phyloP scores from a whole-genome alignment of 306 rosid genomes.

The Herpetospermum pedunculosum region DNA sequence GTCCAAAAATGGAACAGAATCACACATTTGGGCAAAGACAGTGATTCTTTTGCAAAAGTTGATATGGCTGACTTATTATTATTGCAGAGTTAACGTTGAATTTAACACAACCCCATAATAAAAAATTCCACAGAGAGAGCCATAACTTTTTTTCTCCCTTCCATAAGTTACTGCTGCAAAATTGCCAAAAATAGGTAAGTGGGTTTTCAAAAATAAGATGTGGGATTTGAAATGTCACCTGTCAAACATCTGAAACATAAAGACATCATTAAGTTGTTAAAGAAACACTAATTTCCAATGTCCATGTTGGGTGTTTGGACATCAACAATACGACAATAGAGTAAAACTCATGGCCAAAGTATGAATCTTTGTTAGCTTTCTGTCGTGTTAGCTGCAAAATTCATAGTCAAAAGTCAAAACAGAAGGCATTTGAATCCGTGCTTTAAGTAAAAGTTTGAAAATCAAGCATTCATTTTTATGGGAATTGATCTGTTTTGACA shows the following conservation, averaged over 20 bases:
- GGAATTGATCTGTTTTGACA: not conserved
- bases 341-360: not conserved
- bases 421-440: not conserved
- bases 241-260: not conserved
- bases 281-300: not conserved
- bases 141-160: not conserved
- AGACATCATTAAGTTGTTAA: not conserved
- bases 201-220: not conserved
- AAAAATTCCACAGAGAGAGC: not conserved
- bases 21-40: not conserved
- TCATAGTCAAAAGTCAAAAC: not conserved
- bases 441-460: not conserved
- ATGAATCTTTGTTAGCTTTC: not conserved
- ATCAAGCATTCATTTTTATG: not conserved
- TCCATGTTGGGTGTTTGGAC: not conserved
- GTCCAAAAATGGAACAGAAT: constrained; percentile 9
- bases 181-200: not conserved
- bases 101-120: not conserved
- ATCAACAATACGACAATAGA: not conserved
- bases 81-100: not conserved
- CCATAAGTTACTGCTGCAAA: not conserved
- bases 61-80: no score
- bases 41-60: not conserved
- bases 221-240: not conserved
- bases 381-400: not conserved